phyloP scores from a whole-genome alignment of 202 grass and related monocot species.

The Panicum virgatum region DNA sequence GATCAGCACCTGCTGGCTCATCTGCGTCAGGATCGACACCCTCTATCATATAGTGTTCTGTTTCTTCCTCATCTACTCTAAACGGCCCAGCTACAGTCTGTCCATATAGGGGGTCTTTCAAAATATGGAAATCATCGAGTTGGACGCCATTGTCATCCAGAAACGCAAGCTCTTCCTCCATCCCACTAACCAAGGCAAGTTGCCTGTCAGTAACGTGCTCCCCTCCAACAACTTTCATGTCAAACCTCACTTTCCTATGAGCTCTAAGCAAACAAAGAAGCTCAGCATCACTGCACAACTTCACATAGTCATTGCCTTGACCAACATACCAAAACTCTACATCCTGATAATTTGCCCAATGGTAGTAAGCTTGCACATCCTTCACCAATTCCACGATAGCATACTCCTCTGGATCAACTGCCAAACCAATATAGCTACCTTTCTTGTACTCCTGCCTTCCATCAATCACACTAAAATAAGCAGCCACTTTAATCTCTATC shows the following conservation, averaged over 20 bases:
- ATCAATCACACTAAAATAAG: background rate
- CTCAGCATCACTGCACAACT: background rate
- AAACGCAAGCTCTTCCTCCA: background rate
- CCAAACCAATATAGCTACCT: background rate
- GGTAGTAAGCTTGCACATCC: background rate
- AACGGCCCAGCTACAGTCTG: background rate
- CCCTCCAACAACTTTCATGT: background rate
- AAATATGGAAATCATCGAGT: no score
- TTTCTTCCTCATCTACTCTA: background rate
- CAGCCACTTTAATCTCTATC: background rate
- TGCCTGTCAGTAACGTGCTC: no score
- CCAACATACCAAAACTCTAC: background rate
- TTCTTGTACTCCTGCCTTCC: background rate
- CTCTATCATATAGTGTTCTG: background rate
- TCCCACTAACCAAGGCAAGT: no score
- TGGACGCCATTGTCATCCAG: background rate
- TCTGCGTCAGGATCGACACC: background rate
- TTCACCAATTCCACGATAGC: background rate
- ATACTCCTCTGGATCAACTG: background rate
- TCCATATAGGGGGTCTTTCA: background rate
- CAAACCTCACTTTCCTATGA: background rate
- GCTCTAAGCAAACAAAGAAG: background rate
- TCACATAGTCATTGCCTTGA: background rate
- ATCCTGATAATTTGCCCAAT: background rate
- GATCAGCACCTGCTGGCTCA: background rate